Evolutionary conservation across 371 early-diverging fungal species (phyloP).

Genomic region (Batrachochytrium dendrobatidis): DNA sequence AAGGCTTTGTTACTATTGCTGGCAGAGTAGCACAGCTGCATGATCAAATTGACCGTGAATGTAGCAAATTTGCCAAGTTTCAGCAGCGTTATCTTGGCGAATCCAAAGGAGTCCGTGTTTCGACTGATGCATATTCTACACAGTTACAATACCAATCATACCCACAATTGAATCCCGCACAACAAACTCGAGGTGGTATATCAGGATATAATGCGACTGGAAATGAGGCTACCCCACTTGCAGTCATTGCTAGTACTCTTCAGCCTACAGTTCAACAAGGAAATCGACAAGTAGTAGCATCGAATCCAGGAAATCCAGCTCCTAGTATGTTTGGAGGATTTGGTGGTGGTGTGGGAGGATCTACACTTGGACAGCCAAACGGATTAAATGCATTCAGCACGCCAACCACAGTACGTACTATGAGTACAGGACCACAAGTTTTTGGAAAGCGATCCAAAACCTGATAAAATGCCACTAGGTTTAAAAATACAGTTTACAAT

Average conservation of each 20-base stretch:
- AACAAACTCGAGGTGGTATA: background rate
- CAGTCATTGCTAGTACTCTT: background rate
- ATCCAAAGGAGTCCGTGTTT: no score
- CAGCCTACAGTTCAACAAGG: background rate
- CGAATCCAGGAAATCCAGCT: background rate
- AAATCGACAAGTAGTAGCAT: background rate
- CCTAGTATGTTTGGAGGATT: background rate
- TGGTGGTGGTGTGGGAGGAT: background rate
- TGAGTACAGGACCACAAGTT: background rate
- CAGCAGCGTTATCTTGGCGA: constrained; percentile 40
- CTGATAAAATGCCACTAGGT: background rate
- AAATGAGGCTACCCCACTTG: background rate
- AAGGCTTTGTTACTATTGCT: constrained; percentile 54
- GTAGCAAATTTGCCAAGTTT: constrained; percentile 41
- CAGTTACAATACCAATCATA: background rate
- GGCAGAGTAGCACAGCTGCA: constrained; percentile 52
- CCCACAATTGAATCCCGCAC: background rate
- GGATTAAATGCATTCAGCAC: background rate
- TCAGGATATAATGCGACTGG: background rate
- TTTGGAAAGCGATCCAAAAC: background rate
- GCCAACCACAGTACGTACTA: background rate
- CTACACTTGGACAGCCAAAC: background rate
- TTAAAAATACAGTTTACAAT: background rate
- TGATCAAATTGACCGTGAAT: constrained; percentile 45
- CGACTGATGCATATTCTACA: background rate